Conservation (phyloP, 202 grass and related monocot genomes). For the Panicum virgatum region DNA sequence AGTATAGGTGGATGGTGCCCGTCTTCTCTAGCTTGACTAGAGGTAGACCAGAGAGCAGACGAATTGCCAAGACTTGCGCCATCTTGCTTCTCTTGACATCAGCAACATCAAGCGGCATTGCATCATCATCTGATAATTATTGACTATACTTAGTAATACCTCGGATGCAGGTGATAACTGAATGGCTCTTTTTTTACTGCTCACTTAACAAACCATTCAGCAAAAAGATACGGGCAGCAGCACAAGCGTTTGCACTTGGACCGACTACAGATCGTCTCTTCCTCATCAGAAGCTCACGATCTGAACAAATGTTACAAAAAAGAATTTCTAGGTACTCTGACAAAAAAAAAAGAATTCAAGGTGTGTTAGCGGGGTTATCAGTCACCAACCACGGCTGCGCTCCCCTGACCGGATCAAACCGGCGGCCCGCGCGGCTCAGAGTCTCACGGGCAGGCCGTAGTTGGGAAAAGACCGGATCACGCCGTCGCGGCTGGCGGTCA, state of each 20-base stretch:
- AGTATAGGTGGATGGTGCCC: not conserved
- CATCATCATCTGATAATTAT: not conserved
- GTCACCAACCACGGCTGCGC: not conserved
- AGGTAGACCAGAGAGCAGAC: not conserved
- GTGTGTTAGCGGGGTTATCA: constrained; percentile 13
- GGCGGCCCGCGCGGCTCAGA: too few relatives aligned
- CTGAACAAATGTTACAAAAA: not conserved
- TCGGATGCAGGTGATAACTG: not conserved
- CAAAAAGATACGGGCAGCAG: not conserved
- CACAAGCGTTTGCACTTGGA: constrained; percentile 9
- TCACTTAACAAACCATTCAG: not conserved
- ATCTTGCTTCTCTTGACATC: not conserved
- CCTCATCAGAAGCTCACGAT: not conserved
- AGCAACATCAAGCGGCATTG: not conserved
- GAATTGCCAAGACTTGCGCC: constrained; percentile 18
- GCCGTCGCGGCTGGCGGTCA: constrained; percentile 71
- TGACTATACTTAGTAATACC: not conserved
- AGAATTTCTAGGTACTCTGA: constrained; percentile 16
- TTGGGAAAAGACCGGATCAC: constrained; percentile 82
- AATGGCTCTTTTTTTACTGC: not conserved
- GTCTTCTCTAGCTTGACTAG: constrained; percentile 20
- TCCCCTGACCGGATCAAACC: not conserved
- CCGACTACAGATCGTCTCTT: constrained; percentile 17
- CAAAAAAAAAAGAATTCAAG: constrained; percentile 25
- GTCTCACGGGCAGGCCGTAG: constrained; percentile 73